Evolutionary conservation across 352 stramenopile genomes (phyloP).

Genomic region (Pythium myriotylum): DNA sequence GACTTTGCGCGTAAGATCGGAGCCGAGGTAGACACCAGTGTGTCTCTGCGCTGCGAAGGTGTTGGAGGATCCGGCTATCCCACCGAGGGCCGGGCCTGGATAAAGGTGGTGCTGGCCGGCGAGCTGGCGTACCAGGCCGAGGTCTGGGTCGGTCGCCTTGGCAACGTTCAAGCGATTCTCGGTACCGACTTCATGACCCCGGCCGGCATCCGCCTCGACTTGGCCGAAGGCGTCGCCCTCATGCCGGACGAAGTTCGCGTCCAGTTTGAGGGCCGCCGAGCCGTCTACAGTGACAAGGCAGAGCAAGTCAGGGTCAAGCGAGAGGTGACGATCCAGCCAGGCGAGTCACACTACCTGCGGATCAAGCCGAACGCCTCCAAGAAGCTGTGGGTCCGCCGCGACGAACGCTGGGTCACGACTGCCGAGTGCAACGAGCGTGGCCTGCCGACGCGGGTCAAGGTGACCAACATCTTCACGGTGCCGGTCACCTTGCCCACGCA

Average conservation of each 20-base stretch:
- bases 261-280: slow-evolving; percentile 3
- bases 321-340: not conserved
- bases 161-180: slow-evolving; percentile 3
- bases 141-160: slow-evolving; percentile 8
- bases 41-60: no score
- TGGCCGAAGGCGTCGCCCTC: slow-evolving; percentile 3
- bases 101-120: slow-evolving; percentile 12
- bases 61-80: no score
- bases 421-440: slow-evolving; percentile 1
- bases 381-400: slow-evolving; percentile 1
- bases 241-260: slow-evolving; percentile 16
- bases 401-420: slow-evolving; percentile 13
- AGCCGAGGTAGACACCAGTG: no score
- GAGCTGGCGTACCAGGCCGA: slow-evolving; percentile 8
- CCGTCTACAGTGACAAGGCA: slow-evolving; percentile 13
- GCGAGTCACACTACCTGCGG: not conserved
- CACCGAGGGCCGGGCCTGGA: not conserved
- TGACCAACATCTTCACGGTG: slow-evolving; percentile 16
- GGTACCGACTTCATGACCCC: slow-evolving; percentile 21
- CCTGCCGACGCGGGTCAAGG: not conserved
- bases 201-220: slow-evolving; percentile 10
- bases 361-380: not conserved
- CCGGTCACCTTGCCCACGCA: not conserved
- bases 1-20: no score
- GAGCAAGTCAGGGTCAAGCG: not conserved